Evolutionary conservation across 163 green algal species (phyloP).

Genomic region (Scenedesmus sp.): DNA sequence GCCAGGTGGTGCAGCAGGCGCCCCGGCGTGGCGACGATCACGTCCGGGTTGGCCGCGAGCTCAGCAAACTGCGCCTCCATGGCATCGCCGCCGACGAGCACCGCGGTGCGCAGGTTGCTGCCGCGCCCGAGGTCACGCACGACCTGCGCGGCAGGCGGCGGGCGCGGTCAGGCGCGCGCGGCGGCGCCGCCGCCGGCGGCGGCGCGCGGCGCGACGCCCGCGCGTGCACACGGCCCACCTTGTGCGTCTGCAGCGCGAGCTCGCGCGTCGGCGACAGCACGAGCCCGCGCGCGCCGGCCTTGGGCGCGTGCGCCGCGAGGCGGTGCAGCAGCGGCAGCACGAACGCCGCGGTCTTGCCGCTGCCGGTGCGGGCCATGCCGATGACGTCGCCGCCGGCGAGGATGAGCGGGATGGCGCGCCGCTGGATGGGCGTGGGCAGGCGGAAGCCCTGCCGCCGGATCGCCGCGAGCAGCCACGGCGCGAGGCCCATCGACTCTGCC

Average conservation of each 20-base stretch:
- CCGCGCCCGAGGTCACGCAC: slow-evolving; percentile 52
- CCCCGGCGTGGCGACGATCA: slow-evolving; percentile 92
- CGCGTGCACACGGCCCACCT: no score
- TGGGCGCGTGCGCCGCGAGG: slow-evolving; percentile 68
- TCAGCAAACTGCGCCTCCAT: slow-evolving; percentile 98
- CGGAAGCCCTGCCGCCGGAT: slow-evolving; percentile 96
- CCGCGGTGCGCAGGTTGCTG: slow-evolving; percentile 83
- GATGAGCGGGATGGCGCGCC: slow-evolving; percentile 89
- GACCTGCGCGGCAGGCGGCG: not conserved
- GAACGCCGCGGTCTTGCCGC: slow-evolving; percentile 98
- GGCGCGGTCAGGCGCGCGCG: no score
- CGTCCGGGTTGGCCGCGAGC: slow-evolving; percentile 91
- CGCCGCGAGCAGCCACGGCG: slow-evolving; percentile 66
- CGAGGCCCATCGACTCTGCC: slow-evolving; percentile 88
- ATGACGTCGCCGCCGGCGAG: slow-evolving; percentile 92
- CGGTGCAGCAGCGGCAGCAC: slow-evolving; percentile 93
- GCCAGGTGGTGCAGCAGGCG: slow-evolving; percentile 93
- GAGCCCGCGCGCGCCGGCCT: slow-evolving; percentile 79
- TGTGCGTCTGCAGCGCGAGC: slow-evolving; percentile 78
- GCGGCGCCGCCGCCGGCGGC: not conserved
- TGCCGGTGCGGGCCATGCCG: slow-evolving; percentile 97
- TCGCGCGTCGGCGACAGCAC: slow-evolving; percentile 95
- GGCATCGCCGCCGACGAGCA: slow-evolving; percentile 94
- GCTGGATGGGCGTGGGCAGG: slow-evolving; percentile 97
- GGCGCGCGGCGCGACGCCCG: no score